Conservation (phyloP, 768 basidiomycete species). For the Russula sp. region DNA sequence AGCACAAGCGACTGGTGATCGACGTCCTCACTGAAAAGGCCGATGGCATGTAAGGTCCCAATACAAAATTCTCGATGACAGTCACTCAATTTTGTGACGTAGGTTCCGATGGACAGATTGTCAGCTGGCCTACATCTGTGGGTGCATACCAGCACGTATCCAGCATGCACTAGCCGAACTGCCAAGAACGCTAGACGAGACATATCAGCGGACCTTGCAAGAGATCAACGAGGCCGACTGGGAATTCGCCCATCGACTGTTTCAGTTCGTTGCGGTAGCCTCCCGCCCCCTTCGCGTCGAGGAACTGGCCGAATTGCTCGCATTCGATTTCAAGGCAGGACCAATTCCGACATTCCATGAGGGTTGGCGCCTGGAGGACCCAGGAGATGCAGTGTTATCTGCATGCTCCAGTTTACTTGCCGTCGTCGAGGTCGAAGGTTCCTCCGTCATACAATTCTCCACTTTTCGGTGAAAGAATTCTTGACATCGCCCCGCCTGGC, state of each 20-base stretch:
- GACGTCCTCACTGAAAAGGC: not conserved
- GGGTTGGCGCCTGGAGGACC: not conserved
- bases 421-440: not conserved
- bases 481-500: not conserved
- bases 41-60: slow-evolving; percentile 5
- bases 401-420: slow-evolving; percentile 1
- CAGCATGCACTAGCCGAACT: not conserved
- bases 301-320: not conserved
- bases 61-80: not conserved
- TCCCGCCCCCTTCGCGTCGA: not conserved
- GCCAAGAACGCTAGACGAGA: not conserved
- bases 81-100: not conserved
- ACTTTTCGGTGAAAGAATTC: not conserved
- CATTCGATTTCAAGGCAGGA: not conserved
- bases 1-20: not conserved
- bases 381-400: not conserved
- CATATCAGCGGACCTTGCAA: not conserved
- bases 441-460: not conserved
- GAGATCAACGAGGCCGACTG: not conserved
- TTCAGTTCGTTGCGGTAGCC: not conserved
- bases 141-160: not conserved
- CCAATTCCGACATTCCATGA: not conserved
- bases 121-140: not conserved
- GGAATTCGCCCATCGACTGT: not conserved
- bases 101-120: slow-evolving; percentile 1